Evolutionary conservation across 106 monocot species (phyloP), one percentile per base, ranked within the genome.

Genomic region (Phalaenopsis aphrodite): DNA sequence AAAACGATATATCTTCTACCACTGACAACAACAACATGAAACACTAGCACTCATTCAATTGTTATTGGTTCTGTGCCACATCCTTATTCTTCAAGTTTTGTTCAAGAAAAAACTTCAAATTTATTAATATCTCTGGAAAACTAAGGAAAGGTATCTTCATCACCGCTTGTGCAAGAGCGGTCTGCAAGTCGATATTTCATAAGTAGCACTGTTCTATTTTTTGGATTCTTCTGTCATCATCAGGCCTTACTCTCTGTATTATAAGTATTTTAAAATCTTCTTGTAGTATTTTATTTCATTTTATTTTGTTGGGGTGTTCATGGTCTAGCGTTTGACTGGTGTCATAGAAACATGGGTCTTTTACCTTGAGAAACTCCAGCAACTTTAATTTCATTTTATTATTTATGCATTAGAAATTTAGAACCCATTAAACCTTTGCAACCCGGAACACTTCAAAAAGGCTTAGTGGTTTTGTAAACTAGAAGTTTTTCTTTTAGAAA

Each of bases 1-100:
- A 79, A 19, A 75, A 71, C 0, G 91, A 92, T 30, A 77, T 65
- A 9, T 78, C 87, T 9, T 0, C 78, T 5, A 83, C 67, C 45
- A 42, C 77, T 19, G 77, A 65, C 19, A 82, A 77, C 65, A 2
- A 3, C 11, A 52, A 14, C 52, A 14, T 52, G 52, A 83, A 81
- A 30, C 30, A 81, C 68, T 15, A 84, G 82, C 61, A 30, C 56
- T 42, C 7, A 56, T 23, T 79, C 87, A 14, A 76, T 79, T 16
- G 36, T 80, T 65, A 78, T 64, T 47, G 57, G 69, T 39, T 83
- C 87, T 10, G 78, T 65, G 2, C 74, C 67, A 48, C 55, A 42
- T 8, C 18, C 79, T 11, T 83, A 83, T 41, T 81, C 83, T 43
- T 75, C 68, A 38, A 64, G 66, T 18, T 81, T 81, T 36, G n/a